Percentiles rank a stretch among this genome's conserved stretches.
These are phyloP conservation scores for Fusarium verrucosum DNA, from an alignment of 2,329 filamentous ascomycete genomes.

Conservation along the genomic window DNA sequence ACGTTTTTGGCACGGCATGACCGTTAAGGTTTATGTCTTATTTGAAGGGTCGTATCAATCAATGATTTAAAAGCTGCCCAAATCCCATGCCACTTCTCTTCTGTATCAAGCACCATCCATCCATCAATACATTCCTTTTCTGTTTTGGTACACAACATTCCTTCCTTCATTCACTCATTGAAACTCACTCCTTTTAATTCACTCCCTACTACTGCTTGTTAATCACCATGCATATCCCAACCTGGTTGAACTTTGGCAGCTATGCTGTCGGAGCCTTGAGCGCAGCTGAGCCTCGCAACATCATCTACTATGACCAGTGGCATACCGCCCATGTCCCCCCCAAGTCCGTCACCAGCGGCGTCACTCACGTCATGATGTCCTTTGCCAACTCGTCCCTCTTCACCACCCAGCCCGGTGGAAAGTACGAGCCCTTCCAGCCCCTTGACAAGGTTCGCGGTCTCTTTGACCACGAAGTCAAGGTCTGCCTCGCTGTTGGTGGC, in stretches of 20 bases:
- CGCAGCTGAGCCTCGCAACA: slow-evolving; percentile 42
- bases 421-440: slow-evolving; percentile 63
- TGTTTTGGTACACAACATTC: not conserved
- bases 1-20: not conserved
- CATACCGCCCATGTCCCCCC: slow-evolving; percentile 51
- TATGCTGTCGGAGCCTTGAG: not conserved
- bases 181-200: not conserved
- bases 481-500: slow-evolving; percentile 72
- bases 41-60: not conserved
- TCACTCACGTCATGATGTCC: slow-evolving; percentile 65
- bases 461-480: slow-evolving; percentile 63
- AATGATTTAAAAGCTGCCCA: not conserved
- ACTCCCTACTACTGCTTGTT: too few species aligned
- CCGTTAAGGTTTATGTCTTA: not conserved
- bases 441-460: slow-evolving; percentile 61
- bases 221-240: slow-evolving; percentile 3
- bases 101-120: not conserved
- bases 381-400: slow-evolving; percentile 64
- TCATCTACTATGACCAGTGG: slow-evolving; percentile 60
- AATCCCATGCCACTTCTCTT: not conserved
- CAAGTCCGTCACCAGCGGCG: slow-evolving; percentile 52
- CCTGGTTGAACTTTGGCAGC: not conserved
- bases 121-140: not conserved
- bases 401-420: slow-evolving; percentile 49
- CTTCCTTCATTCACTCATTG: not conserved